These are phyloP conservation scores for Elsinoe necatrix DNA, from an alignment of 2,329 filamentous ascomycete genomes.

Conservation along the genomic window DNA sequence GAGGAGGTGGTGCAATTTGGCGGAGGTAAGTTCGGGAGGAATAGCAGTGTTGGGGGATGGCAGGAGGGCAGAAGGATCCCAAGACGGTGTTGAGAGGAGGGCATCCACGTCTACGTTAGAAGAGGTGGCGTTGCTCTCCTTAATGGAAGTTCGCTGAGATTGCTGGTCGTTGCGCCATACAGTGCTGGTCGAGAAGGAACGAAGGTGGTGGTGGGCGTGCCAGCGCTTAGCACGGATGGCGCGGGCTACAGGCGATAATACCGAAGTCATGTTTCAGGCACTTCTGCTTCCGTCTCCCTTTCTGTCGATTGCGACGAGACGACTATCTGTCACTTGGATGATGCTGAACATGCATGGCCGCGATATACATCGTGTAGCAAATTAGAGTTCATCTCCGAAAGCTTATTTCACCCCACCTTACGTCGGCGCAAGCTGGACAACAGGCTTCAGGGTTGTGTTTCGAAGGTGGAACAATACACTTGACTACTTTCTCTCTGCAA, in stretches of 20 bases:
- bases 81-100: slow-evolving; percentile 60
- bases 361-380: not conserved
- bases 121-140: not conserved
- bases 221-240: not conserved
- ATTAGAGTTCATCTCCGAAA: not conserved
- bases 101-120: not conserved
- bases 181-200: not conserved
- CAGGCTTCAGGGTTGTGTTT: not conserved
- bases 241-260: not conserved
- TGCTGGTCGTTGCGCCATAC: not conserved
- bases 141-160: not conserved
- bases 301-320: not conserved
- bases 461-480: not conserved
- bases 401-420: slow-evolving; percentile 1
- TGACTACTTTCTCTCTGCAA: not conserved
- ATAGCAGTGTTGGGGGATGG: slow-evolving; percentile 33
- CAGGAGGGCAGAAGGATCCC: slow-evolving; percentile 74
- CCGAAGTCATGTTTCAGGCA: not conserved
- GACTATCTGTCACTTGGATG: not conserved
- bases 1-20: slow-evolving; percentile 73
- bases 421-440: not conserved
- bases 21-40: slow-evolving; percentile 46
- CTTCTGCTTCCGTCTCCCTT: too few relatives aligned
- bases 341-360: not conserved
- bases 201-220: not conserved